Percentiles rank a stretch among this genome's conserved stretches.
These are phyloP conservation scores for Tulasnella sp. DNA, from an alignment of 768 basidiomycete genomes.

Conservation along the genomic window DNA sequence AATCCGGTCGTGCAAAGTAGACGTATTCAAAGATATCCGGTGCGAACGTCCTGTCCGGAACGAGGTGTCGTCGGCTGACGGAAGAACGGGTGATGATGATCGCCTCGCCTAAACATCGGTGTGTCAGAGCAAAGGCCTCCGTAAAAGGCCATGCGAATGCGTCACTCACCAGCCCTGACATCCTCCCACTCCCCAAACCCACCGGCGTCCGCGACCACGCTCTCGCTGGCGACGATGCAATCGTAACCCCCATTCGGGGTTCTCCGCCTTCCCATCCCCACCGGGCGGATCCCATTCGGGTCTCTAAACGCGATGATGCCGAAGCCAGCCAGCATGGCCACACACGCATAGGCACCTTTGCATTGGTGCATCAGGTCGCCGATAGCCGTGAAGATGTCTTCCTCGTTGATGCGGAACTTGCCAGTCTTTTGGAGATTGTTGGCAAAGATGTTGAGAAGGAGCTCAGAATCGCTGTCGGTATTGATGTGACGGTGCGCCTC, in stretches of 20 bases:
- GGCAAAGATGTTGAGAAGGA: constrained; percentile 94
- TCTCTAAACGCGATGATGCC: constrained; percentile 97
- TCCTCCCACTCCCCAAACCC: constrained; percentile 93
- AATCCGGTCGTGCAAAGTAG: constrained; percentile 97
- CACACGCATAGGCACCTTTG: constrained; percentile 92
- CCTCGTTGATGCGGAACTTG: constrained; percentile 98
- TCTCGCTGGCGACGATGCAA: constrained; percentile 90
- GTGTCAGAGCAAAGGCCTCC: constrained; percentile 9
- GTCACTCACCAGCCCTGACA: constrained; percentile 69
- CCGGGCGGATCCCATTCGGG: constrained; percentile 92
- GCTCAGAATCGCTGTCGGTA: constrained; percentile 95
- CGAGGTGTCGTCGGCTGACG: constrained; percentile 68
- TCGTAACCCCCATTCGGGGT: constrained; percentile 47
- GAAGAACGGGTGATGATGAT: constrained; percentile 83
- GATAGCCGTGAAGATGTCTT: constrained; percentile 95
- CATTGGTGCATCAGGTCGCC: constrained; percentile 80
- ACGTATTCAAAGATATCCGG: constrained; percentile 99
- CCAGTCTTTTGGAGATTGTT: constrained; percentile 97
- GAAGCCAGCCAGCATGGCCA: constrained; percentile 98
- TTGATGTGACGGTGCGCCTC: constrained; percentile 98
- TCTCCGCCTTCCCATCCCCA: constrained; percentile 74
- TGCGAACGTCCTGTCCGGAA: constrained; percentile 65
- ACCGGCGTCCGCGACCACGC: constrained; percentile 89
- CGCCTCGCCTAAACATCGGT: constrained; percentile 63
- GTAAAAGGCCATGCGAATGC: not conserved